phyloP scores from a whole-genome alignment of 1,139 yeast species.

The Blastobotrys ciferrii region DNA sequence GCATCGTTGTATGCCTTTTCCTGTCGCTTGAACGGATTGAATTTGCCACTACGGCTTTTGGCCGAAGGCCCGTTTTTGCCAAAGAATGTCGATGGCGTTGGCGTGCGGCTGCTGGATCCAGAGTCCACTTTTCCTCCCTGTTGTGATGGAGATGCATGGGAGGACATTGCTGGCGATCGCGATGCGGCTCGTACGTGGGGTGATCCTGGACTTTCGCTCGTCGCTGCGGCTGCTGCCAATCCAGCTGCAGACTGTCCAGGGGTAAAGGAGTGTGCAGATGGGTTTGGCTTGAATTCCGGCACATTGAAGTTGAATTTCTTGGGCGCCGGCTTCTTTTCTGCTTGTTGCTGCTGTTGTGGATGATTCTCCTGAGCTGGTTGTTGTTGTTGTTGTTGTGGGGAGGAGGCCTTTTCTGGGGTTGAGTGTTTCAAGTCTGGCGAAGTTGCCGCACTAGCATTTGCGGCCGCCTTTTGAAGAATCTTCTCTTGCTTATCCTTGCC shows the following conservation, averaged over 20 bases:
- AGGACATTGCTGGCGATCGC: slow-evolving; percentile 1
- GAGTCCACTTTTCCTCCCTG: not conserved
- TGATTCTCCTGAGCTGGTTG: slow-evolving; percentile 14
- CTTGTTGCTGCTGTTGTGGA: slow-evolving; percentile 20
- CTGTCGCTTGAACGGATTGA: slow-evolving; percentile 54
- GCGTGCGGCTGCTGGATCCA: slow-evolving; percentile 11
- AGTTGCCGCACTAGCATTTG: slow-evolving; percentile 17
- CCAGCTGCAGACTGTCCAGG: slow-evolving; percentile 43
- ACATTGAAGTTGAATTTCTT: slow-evolving; percentile 54
- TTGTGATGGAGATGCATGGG: slow-evolving; percentile 5
- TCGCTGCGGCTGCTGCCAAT: slow-evolving; percentile 24
- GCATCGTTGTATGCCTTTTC: slow-evolving; percentile 37
- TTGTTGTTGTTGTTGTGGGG: slow-evolving; percentile 15
- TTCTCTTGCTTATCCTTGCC: slow-evolving; percentile 65
- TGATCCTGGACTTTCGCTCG: slow-evolving; percentile 16
- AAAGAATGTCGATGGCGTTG: slow-evolving; percentile 36
- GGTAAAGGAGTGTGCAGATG: slow-evolving; percentile 68
- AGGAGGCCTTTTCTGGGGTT: slow-evolving; percentile 20
- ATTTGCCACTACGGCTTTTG: slow-evolving; percentile 44
- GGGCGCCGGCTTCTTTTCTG: slow-evolving; percentile 18
- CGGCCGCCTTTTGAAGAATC: slow-evolving; percentile 40
- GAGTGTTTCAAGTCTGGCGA: slow-evolving; percentile 16
- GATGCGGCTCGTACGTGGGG: slow-evolving; percentile 7
- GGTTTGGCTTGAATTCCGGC: slow-evolving; percentile 65
- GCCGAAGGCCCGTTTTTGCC: slow-evolving; percentile 49